phyloP scores from a whole-genome alignment of 257 asterid genomes.

The Scutellaria barbata region DNA sequence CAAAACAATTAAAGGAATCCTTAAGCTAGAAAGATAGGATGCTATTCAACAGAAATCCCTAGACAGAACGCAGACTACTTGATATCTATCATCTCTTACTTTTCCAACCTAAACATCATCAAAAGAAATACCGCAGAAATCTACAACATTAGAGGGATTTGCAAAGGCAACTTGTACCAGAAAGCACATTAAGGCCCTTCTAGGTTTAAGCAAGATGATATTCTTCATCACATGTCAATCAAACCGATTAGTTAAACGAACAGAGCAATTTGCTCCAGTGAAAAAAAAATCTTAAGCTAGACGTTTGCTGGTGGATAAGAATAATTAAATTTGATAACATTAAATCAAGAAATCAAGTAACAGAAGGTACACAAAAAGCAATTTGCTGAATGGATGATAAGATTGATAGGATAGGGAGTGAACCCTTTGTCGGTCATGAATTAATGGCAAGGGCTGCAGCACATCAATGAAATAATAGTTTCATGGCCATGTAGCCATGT shows the following conservation, averaged over 20 bases:
- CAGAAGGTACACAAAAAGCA: background rate
- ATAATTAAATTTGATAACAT: background rate
- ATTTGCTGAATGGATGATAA: slow-evolving; percentile 1
- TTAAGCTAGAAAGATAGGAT: background rate
- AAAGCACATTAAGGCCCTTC: background rate
- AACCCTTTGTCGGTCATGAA: no score
- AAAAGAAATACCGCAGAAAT: background rate
- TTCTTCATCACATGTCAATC: background rate
- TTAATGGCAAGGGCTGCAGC: background rate
- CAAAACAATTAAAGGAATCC: background rate
- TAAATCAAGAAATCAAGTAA: background rate
- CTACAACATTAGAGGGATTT: background rate
- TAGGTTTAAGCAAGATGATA: slow-evolving; percentile 1
- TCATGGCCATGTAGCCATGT: background rate
- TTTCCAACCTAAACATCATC: background rate
- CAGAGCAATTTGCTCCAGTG: background rate
- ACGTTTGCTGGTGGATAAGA: background rate
- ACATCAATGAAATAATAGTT: background rate
- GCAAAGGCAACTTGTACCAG: background rate
- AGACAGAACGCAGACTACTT: background rate
- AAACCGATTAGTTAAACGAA: background rate
- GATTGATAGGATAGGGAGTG: background rate
- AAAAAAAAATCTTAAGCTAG: background rate
- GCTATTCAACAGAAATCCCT: background rate
- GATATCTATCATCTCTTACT: background rate